Conservation (phyloP, 805 yeast species). For the Candida silvatica region DNA sequence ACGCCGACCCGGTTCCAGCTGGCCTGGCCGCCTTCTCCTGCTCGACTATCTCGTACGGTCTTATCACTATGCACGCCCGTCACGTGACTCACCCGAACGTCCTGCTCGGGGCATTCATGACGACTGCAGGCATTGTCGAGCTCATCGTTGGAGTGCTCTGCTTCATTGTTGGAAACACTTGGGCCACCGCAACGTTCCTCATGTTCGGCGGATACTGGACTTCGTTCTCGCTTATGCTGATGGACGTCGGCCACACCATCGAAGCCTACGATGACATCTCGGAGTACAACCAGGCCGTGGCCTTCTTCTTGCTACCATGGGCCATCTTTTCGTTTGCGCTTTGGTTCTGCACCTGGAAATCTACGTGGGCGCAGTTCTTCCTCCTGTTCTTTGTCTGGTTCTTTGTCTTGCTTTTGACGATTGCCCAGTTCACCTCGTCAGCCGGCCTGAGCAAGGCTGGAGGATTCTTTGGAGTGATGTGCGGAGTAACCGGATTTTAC, state of each 20-base stretch:
- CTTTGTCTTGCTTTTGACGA: conserved; percentile 37
- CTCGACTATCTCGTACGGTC: conserved; percentile 38
- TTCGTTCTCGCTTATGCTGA: conserved; percentile 36
- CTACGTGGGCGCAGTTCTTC: conserved; percentile 32
- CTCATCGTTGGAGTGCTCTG: conserved; percentile 45
- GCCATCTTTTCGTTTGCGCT: conserved; percentile 38
- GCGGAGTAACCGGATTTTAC: conserved; percentile 37
- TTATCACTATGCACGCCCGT: conserved; percentile 36
- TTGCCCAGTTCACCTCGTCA: conserved; percentile 32
- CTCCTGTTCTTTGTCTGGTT: conserved; percentile 36
- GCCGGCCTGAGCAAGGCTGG: conserved; percentile 31
- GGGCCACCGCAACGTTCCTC: conserved; percentile 45
- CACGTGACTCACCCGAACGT: conserved; percentile 34
- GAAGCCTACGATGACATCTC: conserved; percentile 28
- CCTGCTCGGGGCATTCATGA: conserved; percentile 36
- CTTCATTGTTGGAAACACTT: conserved; percentile 40
- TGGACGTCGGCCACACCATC: conserved; percentile 34
- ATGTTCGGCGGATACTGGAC: conserved; percentile 52
- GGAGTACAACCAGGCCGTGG: conserved; percentile 36
- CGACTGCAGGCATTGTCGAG: conserved; percentile 43
- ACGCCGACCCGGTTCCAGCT: conserved; percentile 44
- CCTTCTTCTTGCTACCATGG: conserved; percentile 43
- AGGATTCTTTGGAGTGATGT: conserved; percentile 37
- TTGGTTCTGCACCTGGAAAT: conserved; percentile 38
- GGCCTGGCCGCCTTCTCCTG: conserved; percentile 43